Evolutionary conservation across 768 basidiomycete genomes (phyloP).

Genomic region (Rhodotorula graminis): DNA sequence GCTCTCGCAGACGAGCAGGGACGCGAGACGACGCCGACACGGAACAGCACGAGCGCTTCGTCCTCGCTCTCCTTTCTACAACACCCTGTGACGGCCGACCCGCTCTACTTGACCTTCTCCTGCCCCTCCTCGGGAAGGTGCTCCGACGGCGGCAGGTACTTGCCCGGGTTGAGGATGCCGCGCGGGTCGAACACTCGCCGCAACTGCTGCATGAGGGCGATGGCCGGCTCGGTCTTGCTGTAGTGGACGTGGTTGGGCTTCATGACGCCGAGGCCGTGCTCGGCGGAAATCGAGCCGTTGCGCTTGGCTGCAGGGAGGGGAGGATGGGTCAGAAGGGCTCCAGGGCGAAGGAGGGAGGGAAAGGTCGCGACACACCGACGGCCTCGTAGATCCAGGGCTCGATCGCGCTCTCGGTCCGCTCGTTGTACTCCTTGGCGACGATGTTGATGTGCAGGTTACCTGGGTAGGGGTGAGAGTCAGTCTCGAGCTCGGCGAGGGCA

Average conservation of each 20-base stretch:
- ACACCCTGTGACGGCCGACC: no score
- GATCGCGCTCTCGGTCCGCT: constrained; percentile 76
- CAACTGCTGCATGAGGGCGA: constrained; percentile 83
- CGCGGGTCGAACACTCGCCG: constrained; percentile 83
- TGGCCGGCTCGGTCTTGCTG: constrained; percentile 71
- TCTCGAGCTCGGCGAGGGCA: background rate
- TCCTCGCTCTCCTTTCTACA: no score
- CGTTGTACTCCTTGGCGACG: constrained; percentile 71
- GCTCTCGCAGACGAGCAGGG: no score
- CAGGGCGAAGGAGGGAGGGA: background rate
- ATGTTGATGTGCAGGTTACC: constrained; percentile 93
- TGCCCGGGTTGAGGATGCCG: constrained; percentile 78
- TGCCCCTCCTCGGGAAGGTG: constrained; percentile 14
- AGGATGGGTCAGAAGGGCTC: background rate
- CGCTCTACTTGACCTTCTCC: constrained; percentile 7
- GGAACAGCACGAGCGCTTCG: no score
- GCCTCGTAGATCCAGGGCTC: constrained; percentile 90
- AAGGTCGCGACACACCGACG: constrained; percentile 54
- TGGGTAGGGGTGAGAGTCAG: background rate
- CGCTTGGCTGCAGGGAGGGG: constrained; percentile 47
- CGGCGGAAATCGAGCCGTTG: constrained; percentile 88
- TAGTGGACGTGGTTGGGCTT: constrained; percentile 74
- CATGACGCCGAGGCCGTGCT: constrained; percentile 95
- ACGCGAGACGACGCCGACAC: no score
- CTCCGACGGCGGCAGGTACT: constrained; percentile 17